A percentile compares a stretch with the other conserved stretches of the same genome.
Evolutionary conservation across 2,329 filamentous ascomycete genomes (phyloP).

Genomic region (Fusarium globosum): DNA sequence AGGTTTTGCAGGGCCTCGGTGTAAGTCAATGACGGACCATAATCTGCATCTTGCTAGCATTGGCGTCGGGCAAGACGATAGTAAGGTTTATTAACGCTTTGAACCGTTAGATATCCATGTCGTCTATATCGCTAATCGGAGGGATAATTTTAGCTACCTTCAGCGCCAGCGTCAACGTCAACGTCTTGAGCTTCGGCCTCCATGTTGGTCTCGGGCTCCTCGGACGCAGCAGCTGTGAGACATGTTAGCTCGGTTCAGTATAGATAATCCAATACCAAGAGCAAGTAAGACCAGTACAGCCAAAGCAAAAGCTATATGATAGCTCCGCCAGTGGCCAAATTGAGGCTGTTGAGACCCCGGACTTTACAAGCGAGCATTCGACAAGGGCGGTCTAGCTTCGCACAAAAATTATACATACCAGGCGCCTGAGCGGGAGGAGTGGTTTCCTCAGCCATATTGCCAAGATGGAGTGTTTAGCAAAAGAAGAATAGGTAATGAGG

Average conservation of each 20-base stretch:
- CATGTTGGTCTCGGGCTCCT: constrained; percentile 43
- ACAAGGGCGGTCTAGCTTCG: constrained; percentile 36
- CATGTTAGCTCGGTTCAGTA: constrained; percentile 14
- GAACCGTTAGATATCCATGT: constrained; percentile 27
- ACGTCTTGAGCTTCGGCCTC: constrained; percentile 43
- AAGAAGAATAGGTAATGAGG: constrained; percentile 28
- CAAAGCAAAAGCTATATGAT: constrained; percentile 5
- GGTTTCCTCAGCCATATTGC: constrained; percentile 50
- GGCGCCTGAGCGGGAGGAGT: constrained; percentile 44
- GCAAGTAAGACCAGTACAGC: background rate
- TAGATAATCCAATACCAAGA: background rate
- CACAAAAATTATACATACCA: constrained; percentile 40
- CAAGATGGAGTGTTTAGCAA: constrained; percentile 32
- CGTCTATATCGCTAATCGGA: constrained; percentile 6
- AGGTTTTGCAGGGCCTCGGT: constrained; percentile 3
- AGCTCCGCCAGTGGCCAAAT: constrained; percentile 11
- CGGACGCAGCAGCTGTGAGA: constrained; percentile 33
- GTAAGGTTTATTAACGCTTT: constrained; percentile 71
- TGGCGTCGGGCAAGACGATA: constrained; percentile 82
- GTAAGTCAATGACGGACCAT: constrained; percentile 69
- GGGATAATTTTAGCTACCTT: constrained; percentile 45
- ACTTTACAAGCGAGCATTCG: constrained; percentile 26
- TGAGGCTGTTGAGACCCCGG: constrained; percentile 19
- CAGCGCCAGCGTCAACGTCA: constrained; percentile 45
- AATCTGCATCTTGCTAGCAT: constrained; percentile 80